phyloP scores from a whole-genome alignment of 768 basidiomycete species.

The Podaxis rugospora region DNA sequence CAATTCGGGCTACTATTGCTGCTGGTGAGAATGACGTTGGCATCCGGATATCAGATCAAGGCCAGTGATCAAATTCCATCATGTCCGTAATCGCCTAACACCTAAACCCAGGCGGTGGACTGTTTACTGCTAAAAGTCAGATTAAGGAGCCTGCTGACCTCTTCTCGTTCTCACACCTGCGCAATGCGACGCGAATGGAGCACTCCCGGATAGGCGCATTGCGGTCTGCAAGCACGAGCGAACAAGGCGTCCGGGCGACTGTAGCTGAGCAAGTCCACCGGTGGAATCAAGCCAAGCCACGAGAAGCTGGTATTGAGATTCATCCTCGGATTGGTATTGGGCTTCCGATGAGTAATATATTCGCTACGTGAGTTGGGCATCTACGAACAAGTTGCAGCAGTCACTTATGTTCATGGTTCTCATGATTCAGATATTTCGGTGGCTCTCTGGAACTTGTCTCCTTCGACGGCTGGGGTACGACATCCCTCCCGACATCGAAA shows the following conservation, averaged over 20 bases:
- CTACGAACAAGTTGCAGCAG: neutral
- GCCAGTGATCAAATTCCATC: slow-evolving; percentile 27
- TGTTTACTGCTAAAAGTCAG: slow-evolving; percentile 40
- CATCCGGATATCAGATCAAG: slow-evolving; percentile 90
- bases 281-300: slow-evolving; percentile 31
- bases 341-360: slow-evolving; percentile 86
- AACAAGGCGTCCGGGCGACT: slow-evolving; percentile 67
- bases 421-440: slow-evolving; percentile 64
- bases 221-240: slow-evolving; percentile 55
- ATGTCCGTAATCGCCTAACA: neutral
- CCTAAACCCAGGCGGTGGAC: slow-evolving; percentile 53
- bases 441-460: slow-evolving; percentile 77
- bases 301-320: slow-evolving; percentile 37
- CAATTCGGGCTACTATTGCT: slow-evolving; percentile 71
- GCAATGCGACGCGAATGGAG: slow-evolving; percentile 69
- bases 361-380: slow-evolving; percentile 55
- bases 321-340: slow-evolving; percentile 78
- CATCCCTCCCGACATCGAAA: neutral
- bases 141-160: slow-evolving; percentile 69
- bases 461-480: slow-evolving; percentile 81
- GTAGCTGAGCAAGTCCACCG: slow-evolving; percentile 71
- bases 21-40: slow-evolving; percentile 69
- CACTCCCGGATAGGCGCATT: slow-evolving; percentile 64
- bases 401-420: neutral
- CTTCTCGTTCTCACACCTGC: slow-evolving; percentile 85